These are phyloP conservation scores for Tylopilus rubrobrunneus DNA, from an alignment of 768 basidiomycete genomes.

Conservation along the genomic window DNA sequence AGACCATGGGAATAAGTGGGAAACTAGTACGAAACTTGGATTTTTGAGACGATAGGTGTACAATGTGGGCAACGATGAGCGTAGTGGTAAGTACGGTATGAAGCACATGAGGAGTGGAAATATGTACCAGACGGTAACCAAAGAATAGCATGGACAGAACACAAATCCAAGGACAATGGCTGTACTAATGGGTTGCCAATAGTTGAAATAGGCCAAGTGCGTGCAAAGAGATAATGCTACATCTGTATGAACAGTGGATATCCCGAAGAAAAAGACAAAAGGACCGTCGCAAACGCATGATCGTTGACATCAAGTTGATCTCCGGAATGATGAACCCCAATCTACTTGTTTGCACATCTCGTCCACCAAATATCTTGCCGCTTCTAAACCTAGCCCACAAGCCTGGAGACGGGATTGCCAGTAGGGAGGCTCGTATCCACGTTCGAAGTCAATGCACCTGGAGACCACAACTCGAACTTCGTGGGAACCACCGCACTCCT, in stretches of 20 bases:
- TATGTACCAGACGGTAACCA: neutral
- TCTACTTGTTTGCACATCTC: constrained; percentile 28
- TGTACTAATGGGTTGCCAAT: neutral
- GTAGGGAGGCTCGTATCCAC: constrained; percentile 27
- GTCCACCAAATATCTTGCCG: constrained; percentile 17
- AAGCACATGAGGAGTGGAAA: neutral
- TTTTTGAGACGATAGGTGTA: neutral
- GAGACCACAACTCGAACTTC: constrained; percentile 20
- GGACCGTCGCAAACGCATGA: neutral
- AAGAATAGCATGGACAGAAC: neutral
- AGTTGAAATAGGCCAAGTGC: neutral
- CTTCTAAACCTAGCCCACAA: constrained; percentile 16
- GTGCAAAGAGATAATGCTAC: constrained; percentile 3
- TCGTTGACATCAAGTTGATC: neutral
- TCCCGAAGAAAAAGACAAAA: neutral
- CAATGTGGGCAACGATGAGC: neutral
- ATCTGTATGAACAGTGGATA: neutral
- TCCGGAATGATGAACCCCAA: constrained; percentile 6
- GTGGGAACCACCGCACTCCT: constrained; percentile 11
- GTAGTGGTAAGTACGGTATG: neutral
- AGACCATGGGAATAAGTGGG: neutral
- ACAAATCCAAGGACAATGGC: neutral
- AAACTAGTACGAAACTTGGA: neutral
- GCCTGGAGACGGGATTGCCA: constrained; percentile 25
- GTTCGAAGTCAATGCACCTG: constrained; percentile 21